Percentiles rank a stretch among this genome's conserved stretches.
These are phyloP conservation scores for Domatiomyces catenatus DNA, from an alignment of 2,329 filamentous ascomycete species.

Conservation along the genomic window DNA sequence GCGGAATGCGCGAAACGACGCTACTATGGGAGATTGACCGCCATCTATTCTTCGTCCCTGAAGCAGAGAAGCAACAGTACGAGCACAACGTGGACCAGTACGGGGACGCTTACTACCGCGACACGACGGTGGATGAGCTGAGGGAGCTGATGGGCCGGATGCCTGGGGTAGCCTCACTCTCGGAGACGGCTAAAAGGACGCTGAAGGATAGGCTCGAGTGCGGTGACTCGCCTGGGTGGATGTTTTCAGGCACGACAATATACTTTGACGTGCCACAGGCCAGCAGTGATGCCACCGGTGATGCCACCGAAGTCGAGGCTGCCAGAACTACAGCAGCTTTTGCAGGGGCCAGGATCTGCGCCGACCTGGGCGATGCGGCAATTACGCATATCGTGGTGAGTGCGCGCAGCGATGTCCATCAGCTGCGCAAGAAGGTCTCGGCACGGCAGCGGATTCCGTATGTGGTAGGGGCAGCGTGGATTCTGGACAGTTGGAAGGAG, in stretches of 20 bases:
- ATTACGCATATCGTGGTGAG: constrained; percentile 59
- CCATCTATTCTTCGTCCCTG: constrained; percentile 58
- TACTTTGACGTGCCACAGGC: constrained; percentile 24
- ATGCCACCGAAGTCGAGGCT: constrained; percentile 23
- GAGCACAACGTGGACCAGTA: constrained; percentile 55
- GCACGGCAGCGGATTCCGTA: constrained; percentile 42
- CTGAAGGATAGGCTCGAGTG: constrained; percentile 11
- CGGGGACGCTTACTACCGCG: constrained; percentile 68
- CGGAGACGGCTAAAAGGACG: constrained; percentile 20
- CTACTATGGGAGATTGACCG: constrained; percentile 49
- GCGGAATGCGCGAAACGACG: constrained; percentile 38
- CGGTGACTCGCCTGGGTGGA: constrained; percentile 24
- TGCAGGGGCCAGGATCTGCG: constrained; percentile 46
- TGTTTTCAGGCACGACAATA: constrained; percentile 34
- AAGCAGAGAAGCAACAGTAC: constrained; percentile 32
- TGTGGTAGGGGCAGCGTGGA: constrained; percentile 56
- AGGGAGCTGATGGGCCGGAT: constrained; percentile 12
- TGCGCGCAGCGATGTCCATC: constrained; percentile 28
- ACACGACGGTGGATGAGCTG: constrained; percentile 51
- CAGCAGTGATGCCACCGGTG: constrained; percentile 17
- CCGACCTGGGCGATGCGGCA: constrained; percentile 34
- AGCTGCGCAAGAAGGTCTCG: constrained; percentile 20
- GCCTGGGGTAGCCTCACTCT: constrained; percentile 22
- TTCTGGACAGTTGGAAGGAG: constrained; percentile 67
- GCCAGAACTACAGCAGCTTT: constrained; percentile 50